A percentile compares a stretch with the other conserved stretches of the same genome.
These are phyloP conservation scores for Globisporangium lucens DNA, from an alignment of 352 stramenopile genomes.

Conservation along the genomic window DNA sequence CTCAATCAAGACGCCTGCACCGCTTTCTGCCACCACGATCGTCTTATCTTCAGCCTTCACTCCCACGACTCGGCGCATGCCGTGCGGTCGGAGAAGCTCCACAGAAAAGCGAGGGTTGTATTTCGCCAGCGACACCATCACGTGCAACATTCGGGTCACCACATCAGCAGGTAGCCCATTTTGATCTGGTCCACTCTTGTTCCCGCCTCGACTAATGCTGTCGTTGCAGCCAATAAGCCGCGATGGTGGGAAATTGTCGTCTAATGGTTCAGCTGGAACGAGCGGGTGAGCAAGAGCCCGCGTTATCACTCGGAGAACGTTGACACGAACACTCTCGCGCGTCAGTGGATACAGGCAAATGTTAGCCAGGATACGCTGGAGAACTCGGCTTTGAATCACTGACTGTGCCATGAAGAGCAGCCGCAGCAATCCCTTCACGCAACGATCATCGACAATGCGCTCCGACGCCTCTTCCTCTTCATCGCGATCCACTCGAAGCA, in stretches of 20 bases:
- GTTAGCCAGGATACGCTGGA: conserved; percentile 75
- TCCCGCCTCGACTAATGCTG: conserved; percentile 15
- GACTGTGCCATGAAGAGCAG: conserved; percentile 82
- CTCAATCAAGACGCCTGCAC: conserved; percentile 80
- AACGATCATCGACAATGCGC: conserved; percentile 64
- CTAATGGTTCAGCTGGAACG: conserved; percentile 26
- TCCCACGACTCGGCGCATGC: conserved; percentile 33
- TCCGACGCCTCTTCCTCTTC: conserved; percentile 62
- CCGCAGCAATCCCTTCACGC: conserved; percentile 61
- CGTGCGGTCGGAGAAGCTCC: conserved; percentile 77
- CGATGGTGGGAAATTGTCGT: conserved; percentile 58
- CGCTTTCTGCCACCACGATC: conserved; percentile 26
- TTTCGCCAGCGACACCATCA: conserved; percentile 88
- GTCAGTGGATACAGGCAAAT: conserved; percentile 80
- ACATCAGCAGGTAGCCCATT: conserved; percentile 77
- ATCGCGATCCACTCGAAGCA: conserved; percentile 71
- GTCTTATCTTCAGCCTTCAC: conserved; percentile 19
- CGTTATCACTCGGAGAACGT: conserved; percentile 63
- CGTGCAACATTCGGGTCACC: conserved; percentile 84
- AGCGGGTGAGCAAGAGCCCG: conserved; percentile 44
- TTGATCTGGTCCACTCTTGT: conserved; percentile 17
- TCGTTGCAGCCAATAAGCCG: conserved; percentile 51
- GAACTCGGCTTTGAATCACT: conserved; percentile 77
- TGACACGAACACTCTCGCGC: conserved; percentile 50
- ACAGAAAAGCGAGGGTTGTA: conserved; percentile 89